Percentiles rank a stretch among this genome's conserved stretches.
Evolutionary conservation across 345 rosid species (phyloP).

Genomic region (Excoecaria cochinchinensis): DNA sequence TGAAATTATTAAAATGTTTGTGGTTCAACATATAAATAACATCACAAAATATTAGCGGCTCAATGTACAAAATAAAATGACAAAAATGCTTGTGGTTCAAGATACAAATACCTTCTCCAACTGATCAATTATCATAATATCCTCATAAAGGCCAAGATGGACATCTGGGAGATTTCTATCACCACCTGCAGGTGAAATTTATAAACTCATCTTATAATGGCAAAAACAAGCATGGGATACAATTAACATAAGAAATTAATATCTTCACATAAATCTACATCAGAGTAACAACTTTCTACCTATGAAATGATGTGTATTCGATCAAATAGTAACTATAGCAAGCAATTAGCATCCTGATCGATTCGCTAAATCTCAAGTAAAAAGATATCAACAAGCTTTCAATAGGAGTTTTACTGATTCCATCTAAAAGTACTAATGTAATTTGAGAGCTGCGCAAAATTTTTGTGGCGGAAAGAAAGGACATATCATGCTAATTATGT

Average conservation of each 20-base stretch:
- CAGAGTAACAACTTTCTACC: neutral
- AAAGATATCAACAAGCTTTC: neutral
- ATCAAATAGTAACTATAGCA: too few relatives aligned
- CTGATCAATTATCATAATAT: slow-evolving; percentile 85
- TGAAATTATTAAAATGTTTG: neutral
- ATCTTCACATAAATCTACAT: neutral
- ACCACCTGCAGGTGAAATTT: slow-evolving; percentile 48
- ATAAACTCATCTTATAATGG: neutral
- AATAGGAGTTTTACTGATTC: too few relatives aligned
- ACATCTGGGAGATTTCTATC: slow-evolving; percentile 91
- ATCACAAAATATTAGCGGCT: neutral
- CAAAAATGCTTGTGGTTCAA: too few relatives aligned
- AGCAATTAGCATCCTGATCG: neutral
- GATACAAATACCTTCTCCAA: slow-evolving; percentile 68
- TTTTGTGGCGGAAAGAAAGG: neutral
- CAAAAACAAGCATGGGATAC: neutral
- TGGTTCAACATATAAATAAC: neutral
- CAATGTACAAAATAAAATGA: too few relatives aligned
- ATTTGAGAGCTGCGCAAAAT: neutral
- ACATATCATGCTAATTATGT: too few relatives aligned
- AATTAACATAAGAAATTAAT: neutral
- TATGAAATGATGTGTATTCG: too few relatives aligned
- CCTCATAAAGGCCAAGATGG: slow-evolving; percentile 91
- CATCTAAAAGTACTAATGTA: neutral
- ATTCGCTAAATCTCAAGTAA: neutral